These are phyloP conservation scores for Neonectria ditissima DNA, from an alignment of 2,329 filamentous ascomycete genomes.

Conservation along the genomic window DNA sequence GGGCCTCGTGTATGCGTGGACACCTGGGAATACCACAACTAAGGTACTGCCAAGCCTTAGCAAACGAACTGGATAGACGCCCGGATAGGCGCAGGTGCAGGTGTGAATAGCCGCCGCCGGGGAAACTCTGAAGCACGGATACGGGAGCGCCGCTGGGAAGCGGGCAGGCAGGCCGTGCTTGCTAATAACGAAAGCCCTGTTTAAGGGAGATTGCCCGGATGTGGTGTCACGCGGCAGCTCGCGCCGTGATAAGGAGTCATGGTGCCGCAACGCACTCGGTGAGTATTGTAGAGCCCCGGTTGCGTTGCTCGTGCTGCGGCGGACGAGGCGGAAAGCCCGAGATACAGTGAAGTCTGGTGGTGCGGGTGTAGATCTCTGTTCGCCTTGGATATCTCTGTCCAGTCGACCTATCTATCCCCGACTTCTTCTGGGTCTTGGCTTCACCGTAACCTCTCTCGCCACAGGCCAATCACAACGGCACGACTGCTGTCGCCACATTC, in stretches of 20 bases:
- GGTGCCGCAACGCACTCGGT: neutral
- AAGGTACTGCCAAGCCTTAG: neutral
- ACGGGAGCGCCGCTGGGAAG: neutral
- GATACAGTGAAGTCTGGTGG: neutral
- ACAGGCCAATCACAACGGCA: neutral
- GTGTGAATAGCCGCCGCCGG: neutral
- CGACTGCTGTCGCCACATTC: neutral
- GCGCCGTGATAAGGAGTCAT: neutral
- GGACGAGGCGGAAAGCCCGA: neutral
- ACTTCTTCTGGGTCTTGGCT: neutral
- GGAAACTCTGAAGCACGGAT: no score
- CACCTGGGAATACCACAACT: no score
- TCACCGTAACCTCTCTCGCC: neutral
- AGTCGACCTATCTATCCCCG: neutral
- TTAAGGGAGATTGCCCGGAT: conserved; percentile 23
- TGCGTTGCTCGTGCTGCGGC: neutral
- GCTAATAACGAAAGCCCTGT: neutral
- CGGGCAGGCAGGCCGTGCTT: no score
- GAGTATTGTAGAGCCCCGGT: neutral
- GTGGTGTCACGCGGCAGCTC: conserved; percentile 28
- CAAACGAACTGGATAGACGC: neutral
- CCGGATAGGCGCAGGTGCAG: neutral
- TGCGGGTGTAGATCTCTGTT: neutral
- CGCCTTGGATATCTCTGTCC: neutral
- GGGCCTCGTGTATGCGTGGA: neutral